Evolutionary conservation across 768 basidiomycete species (phyloP).

Genomic region (Podaxis sp.): DNA sequence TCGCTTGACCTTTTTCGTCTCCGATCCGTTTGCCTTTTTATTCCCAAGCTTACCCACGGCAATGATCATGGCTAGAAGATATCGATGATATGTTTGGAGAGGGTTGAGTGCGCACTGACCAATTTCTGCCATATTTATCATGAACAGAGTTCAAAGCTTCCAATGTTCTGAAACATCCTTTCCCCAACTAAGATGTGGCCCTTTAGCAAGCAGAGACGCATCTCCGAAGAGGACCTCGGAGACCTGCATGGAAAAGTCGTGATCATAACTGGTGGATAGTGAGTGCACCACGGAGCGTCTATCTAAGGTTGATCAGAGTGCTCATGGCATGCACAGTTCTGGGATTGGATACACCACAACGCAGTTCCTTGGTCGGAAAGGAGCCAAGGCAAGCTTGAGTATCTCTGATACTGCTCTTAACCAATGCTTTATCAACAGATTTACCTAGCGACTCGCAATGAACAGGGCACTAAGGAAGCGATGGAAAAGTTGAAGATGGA

Average conservation of each 20-base stretch:
- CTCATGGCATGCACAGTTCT: not conserved
- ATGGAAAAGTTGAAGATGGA: slow-evolving; percentile 21
- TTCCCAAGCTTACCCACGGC: too few relatives aligned
- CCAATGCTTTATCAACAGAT: slow-evolving; percentile 10
- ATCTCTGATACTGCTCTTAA: not conserved
- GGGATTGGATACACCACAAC: slow-evolving; percentile 7
- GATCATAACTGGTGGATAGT: slow-evolving; percentile 9
- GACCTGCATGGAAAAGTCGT: slow-evolving; percentile 4
- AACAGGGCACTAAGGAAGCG: slow-evolving; percentile 18
- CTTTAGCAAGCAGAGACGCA: not conserved
- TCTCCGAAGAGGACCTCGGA: slow-evolving; percentile 3
- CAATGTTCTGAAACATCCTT: not conserved
- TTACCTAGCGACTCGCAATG: slow-evolving; percentile 21
- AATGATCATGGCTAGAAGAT: too few relatives aligned
- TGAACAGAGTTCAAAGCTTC: too few relatives aligned
- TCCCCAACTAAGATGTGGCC: not conserved
- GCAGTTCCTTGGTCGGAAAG: slow-evolving; percentile 9
- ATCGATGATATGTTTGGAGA: too few relatives aligned
- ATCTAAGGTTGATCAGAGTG: not conserved
- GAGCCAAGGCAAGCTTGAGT: not conserved
- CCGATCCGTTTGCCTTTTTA: too few relatives aligned
- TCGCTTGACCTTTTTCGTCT: too few relatives aligned
- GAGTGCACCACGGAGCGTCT: not conserved
- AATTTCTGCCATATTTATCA: too few relatives aligned
- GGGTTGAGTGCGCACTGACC: too few relatives aligned